A percentile compares a stretch with the other conserved stretches of the same genome.
These are phyloP conservation scores for Diaporthe citriasiana DNA, from an alignment of 2,329 filamentous ascomycete genomes.

Conservation along the genomic window DNA sequence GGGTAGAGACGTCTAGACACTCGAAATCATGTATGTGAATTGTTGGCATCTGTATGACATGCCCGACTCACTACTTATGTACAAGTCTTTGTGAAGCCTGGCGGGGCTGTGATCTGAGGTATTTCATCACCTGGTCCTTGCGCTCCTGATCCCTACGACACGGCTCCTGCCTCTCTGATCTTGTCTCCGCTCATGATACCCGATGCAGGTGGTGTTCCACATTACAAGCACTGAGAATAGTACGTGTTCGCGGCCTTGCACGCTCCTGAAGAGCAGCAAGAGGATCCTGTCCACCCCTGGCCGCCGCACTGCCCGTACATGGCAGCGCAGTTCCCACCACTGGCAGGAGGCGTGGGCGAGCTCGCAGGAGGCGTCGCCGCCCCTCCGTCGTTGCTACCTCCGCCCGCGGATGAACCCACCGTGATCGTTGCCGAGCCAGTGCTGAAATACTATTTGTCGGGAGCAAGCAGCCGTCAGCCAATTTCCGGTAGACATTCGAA, in stretches of 20 bases:
- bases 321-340: slow-evolving; percentile 46
- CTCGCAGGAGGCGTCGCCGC: slow-evolving; percentile 9
- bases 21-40: slow-evolving; percentile 10
- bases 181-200: background rate
- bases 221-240: slow-evolving; percentile 16
- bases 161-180: background rate
- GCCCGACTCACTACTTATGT: background rate
- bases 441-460: slow-evolving; percentile 44
- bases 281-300: slow-evolving; percentile 50
- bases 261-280: slow-evolving; percentile 52
- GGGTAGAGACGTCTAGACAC: background rate
- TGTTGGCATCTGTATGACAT: background rate
- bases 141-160: background rate
- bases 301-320: slow-evolving; percentile 54
- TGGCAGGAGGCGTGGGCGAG: slow-evolving; percentile 21
- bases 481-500: background rate
- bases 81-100: background rate
- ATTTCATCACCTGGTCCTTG: background rate
- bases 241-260: slow-evolving; percentile 49
- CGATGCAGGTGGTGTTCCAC: background rate
- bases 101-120: background rate
- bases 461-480: slow-evolving; percentile 26
- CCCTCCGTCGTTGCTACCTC: slow-evolving; percentile 27
- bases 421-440: slow-evolving; percentile 26
- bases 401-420: slow-evolving; percentile 42